Conservation (phyloP, 768 basidiomycete genomes). For the Myochromella boudieri region DNA sequence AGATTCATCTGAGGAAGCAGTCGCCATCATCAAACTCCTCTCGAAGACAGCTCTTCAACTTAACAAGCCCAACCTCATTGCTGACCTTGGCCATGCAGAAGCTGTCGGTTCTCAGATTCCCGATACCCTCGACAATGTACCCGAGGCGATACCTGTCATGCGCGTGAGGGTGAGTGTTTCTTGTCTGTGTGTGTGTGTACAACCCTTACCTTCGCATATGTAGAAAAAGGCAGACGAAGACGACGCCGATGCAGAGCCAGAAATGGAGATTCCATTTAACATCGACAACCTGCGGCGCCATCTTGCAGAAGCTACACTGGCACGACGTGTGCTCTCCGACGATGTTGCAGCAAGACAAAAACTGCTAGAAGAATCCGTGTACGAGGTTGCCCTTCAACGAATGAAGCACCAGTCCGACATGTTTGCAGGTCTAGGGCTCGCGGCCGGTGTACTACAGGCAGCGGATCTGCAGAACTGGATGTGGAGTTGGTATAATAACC, state of each 20-base stretch:
- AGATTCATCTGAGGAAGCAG: conserved; percentile 52
- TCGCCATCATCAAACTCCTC: conserved; percentile 52
- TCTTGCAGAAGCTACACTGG: conserved; percentile 60
- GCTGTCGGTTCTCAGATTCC: conserved; percentile 35
- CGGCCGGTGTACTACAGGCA: conserved; percentile 40
- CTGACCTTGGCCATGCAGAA: conserved; percentile 57
- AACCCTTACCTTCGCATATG: not conserved
- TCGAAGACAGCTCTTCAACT: conserved; percentile 61
- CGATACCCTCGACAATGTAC: conserved; percentile 51
- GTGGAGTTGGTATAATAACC: conserved; percentile 79
- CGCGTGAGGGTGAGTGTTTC: conserved; percentile 29
- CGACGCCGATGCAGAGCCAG: conserved; percentile 13
- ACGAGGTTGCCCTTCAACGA: conserved; percentile 77
- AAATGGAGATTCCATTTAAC: conserved; percentile 68
- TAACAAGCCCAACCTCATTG: conserved; percentile 48
- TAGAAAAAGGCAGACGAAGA: conserved; percentile 14
- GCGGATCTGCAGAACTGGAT: conserved; percentile 72
- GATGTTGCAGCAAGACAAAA: conserved; percentile 77
- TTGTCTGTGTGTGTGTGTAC: not conserved
- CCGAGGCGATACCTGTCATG: conserved; percentile 62
- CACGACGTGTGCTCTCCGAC: conserved; percentile 61
- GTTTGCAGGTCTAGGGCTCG: conserved; percentile 59
- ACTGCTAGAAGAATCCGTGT: conserved; percentile 81
- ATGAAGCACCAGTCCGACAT: conserved; percentile 61
- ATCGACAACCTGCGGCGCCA: conserved; percentile 69